Conservation (phyloP, 2,329 filamentous ascomycete species). For the Colletotrichum filicis region DNA sequence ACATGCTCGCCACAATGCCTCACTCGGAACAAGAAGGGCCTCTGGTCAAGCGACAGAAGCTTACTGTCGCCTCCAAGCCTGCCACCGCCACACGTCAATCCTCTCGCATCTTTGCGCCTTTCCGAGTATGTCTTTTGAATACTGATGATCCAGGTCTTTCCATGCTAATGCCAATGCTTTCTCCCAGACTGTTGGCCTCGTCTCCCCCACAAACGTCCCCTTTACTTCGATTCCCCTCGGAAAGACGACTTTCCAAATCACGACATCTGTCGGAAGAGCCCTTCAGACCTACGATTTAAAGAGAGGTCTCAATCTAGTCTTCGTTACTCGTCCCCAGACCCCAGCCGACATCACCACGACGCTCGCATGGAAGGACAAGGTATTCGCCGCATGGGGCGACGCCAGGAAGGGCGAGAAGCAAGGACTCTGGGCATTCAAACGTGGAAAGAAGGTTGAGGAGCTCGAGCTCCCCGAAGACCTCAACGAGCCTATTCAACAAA, state of each 20-base stretch:
- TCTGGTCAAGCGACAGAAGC: constrained; percentile 81
- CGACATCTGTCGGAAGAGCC: constrained; percentile 89
- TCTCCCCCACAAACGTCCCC: constrained; percentile 89
- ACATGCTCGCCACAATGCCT: constrained; percentile 56
- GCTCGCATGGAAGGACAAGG: constrained; percentile 84
- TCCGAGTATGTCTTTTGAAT: constrained; percentile 73
- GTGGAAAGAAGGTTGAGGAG: constrained; percentile 85
- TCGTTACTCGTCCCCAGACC: constrained; percentile 91
- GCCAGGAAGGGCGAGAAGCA: constrained; percentile 60
- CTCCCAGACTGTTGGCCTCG: constrained; percentile 84
- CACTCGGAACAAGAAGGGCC: constrained; percentile 70
- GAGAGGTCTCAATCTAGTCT: constrained; percentile 89
- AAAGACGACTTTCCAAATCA: constrained; percentile 96
- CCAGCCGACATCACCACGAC: constrained; percentile 88
- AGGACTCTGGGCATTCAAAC: constrained; percentile 91
- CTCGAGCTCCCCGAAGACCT: constrained; percentile 75
- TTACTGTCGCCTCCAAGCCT: constrained; percentile 55
- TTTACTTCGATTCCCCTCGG: constrained; percentile 91
- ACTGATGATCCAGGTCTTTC: constrained; percentile 4
- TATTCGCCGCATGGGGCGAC: constrained; percentile 92
- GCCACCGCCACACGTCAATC: constrained; percentile 55
- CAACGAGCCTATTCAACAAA: constrained; percentile 77
- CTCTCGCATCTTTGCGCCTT: constrained; percentile 92
- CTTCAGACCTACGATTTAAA: constrained; percentile 97
- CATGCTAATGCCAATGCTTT: background rate